Evolutionary conservation across 1,284 basidiomycete genomes (phyloP).

Genomic region (Somion occarium): DNA sequence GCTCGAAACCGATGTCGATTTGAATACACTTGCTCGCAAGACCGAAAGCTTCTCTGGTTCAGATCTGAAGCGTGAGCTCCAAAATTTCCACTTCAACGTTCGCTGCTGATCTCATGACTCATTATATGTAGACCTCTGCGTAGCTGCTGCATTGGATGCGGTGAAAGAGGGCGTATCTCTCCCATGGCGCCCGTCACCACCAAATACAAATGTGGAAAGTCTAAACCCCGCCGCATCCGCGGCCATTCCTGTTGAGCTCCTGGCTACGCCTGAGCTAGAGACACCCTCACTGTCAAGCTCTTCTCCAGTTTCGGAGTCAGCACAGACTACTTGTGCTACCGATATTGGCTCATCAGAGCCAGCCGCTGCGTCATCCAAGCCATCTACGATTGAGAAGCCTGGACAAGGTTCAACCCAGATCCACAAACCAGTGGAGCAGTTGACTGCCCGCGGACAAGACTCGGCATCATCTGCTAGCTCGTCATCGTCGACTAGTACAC

Average conservation of each 20-base stretch:
- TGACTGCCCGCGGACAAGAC: background rate
- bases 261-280: background rate
- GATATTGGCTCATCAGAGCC: background rate
- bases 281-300: background rate
- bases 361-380: background rate
- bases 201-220: conserved; percentile 1
- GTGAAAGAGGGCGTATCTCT: conserved; percentile 79
- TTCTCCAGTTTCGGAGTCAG: conserved; percentile 1
- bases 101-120: conserved; percentile 1
- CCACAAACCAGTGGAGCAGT: background rate
- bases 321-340: background rate
- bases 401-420: background rate
- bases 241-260: too few relatives aligned
- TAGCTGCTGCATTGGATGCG: conserved; percentile 83
- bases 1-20: conserved; percentile 65
- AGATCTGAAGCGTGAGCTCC: conserved; percentile 82
- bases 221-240: too few relatives aligned
- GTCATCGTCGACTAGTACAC: background rate
- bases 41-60: conserved; percentile 89
- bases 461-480: background rate
- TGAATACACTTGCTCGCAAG: conserved; percentile 59
- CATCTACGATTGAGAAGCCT: background rate
- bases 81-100: background rate
- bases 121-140: conserved; percentile 68
- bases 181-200: conserved; percentile 49